A percentile compares a stretch with the other conserved stretches of the same genome.
Conservation (phyloP, 1,284 basidiomycete genomes). For the Hemileia vastatrix region DNA sequence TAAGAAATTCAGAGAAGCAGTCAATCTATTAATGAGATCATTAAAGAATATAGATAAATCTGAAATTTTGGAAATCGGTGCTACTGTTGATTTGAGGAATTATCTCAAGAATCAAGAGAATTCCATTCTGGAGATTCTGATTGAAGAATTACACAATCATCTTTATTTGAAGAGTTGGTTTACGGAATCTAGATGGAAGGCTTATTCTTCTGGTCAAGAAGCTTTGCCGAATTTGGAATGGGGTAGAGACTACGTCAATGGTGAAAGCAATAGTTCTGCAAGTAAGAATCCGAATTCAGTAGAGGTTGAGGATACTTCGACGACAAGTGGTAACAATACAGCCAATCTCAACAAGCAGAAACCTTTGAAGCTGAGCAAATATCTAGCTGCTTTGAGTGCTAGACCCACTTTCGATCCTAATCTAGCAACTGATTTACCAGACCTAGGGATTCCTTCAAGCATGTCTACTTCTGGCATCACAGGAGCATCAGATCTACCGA, state of each 20-base stretch:
- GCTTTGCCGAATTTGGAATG: conserved; percentile 25
- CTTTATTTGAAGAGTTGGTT: conserved; percentile 96
- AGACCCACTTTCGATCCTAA: conserved; percentile 30
- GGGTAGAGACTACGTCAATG: not conserved
- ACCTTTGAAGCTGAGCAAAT: conserved; percentile 27
- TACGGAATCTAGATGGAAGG: conserved; percentile 82
- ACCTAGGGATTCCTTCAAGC: conserved; percentile 25
- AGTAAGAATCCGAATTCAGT: not conserved
- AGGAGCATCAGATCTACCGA: not conserved
- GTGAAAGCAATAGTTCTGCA: not conserved
- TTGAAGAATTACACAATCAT: conserved; percentile 94
- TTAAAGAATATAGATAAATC: conserved; percentile 81
- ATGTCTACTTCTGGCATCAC: conserved; percentile 23
- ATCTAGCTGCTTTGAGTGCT: conserved; percentile 28
- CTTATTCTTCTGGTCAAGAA: conserved; percentile 71
- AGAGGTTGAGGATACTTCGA: not conserved
- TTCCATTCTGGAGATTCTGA: conserved; percentile 77
- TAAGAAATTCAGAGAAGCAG: conserved; percentile 81
- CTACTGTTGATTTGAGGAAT: conserved; percentile 72
- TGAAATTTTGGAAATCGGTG: conserved; percentile 90
- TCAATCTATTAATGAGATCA: conserved; percentile 75
- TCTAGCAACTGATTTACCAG: conserved; percentile 27
- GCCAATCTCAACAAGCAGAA: not conserved
- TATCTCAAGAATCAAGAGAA: conserved; percentile 82
- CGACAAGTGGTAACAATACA: not conserved